Evolutionary conservation across 768 basidiomycete species (phyloP), one percentile per base, ranked within the genome.

Genomic region (Collybia mongolica): DNA sequence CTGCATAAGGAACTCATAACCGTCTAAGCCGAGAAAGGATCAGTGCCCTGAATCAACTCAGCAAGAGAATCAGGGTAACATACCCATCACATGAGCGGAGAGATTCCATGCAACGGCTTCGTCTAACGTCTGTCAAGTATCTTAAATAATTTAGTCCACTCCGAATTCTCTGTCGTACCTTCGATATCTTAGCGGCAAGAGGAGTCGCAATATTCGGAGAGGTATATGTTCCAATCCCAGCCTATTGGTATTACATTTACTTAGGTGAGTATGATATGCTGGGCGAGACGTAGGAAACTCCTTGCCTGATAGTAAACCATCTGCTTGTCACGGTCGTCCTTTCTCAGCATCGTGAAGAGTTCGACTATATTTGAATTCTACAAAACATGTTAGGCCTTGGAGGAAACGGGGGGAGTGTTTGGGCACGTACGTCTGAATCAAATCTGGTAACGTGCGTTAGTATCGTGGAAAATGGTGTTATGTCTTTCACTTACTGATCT

Each of bases 1-100:
- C 49, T 80, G 73, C 81, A 82, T 82, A 39, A 83, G 60, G 53
- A 81, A 83, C 53, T 75, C 72, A 49, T 82, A 82, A 1, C 80
- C 81, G 29, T 69, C 79, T 76, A 37, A 3, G 7, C n/a, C 20
- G 23, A 28, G 14, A 15, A 24, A 20, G 41, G n/a, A 51, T 39
- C 14, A 50, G 22, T 11, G 44, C 28, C 20, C 35, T 28, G 44
- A 12, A 42, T n/a, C 19, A 23, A 40, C 37, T 46, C 7, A 38
- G 17, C 18, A 12, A 39, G 15, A 44, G 46, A 23, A 15, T 5
- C 26, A 19, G 6, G 40, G n/a, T 45, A 59, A 32, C 32, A 20
- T 53, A 74, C 71, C 66, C 70, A 73, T 81, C 38, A 82, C 75
- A 59, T 82, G 82, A n/a, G 72, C 64, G 48, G 76, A 64, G 14